Evolutionary conservation across 345 rosid species (phyloP).

Genomic region (Combretum micranthum): DNA sequence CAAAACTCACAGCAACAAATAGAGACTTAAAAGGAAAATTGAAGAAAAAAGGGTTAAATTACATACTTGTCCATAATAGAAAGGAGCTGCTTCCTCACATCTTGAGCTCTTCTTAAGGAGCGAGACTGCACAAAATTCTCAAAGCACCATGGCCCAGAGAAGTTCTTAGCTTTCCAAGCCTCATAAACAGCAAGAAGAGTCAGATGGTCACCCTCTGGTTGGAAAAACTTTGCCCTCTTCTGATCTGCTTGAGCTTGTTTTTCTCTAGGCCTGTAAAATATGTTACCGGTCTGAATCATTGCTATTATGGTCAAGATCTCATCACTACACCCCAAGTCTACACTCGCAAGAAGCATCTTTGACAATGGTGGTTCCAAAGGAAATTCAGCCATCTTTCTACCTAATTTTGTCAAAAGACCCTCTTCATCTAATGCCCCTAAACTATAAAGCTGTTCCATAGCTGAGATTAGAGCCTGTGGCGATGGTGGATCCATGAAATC

Average conservation of each 20-base stretch:
- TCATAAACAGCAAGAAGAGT: constrained; percentile 89
- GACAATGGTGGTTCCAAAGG: constrained; percentile 90
- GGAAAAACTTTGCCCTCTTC: constrained; percentile 86
- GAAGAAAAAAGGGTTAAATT: not conserved
- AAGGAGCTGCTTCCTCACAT: constrained; percentile 85
- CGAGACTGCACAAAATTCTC: constrained; percentile 82
- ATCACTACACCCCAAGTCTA: constrained; percentile 91
- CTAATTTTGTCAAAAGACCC: constrained; percentile 81
- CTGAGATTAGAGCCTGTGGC: constrained; percentile 75
- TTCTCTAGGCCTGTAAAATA: constrained; percentile 85
- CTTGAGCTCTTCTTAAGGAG: constrained; percentile 76
- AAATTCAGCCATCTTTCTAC: constrained; percentile 96
- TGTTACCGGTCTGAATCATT: constrained; percentile 87
- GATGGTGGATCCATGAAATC: constrained; percentile 79
- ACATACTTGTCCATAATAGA: constrained; percentile 87
- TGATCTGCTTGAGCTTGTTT: constrained; percentile 96
- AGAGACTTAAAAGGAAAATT: not conserved
- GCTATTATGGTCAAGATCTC: constrained; percentile 87
- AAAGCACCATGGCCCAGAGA: constrained; percentile 88
- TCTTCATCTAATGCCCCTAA: constrained; percentile 89
- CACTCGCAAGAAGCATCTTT: constrained; percentile 91
- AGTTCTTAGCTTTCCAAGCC: constrained; percentile 88
- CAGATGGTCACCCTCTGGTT: constrained; percentile 88
- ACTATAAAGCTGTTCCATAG: constrained; percentile 83
- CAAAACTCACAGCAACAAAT: not conserved